Conservation (phyloP, 495 filamentous ascomycete genomes). For the Haplographium delicatum region DNA sequence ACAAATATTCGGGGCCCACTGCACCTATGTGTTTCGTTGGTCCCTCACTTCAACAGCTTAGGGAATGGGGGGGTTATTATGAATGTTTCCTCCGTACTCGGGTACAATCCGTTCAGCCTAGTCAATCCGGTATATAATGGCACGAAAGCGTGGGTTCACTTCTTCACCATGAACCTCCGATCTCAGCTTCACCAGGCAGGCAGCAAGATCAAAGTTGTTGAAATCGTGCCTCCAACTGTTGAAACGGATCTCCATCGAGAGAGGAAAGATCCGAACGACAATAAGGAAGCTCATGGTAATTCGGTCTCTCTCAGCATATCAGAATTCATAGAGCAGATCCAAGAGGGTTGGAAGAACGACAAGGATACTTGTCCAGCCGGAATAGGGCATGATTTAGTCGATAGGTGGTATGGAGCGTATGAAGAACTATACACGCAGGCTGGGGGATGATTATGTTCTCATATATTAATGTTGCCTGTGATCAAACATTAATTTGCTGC, state of each 20-base stretch:
- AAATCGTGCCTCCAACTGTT: slow-evolving; percentile 44
- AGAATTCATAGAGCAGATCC: slow-evolving; percentile 41
- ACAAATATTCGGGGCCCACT: slow-evolving; percentile 46
- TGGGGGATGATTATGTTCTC: slow-evolving; percentile 9
- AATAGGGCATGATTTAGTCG: slow-evolving; percentile 28
- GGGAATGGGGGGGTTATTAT: slow-evolving; percentile 29
- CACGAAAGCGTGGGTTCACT: slow-evolving; percentile 45
- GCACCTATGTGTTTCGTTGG: slow-evolving; percentile 38
- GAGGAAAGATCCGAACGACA: slow-evolving; percentile 42
- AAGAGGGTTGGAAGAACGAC: slow-evolving; percentile 31
- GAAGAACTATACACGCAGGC: slow-evolving; percentile 22
- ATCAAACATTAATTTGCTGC: too few species aligned
- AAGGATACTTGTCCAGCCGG: slow-evolving; percentile 35
- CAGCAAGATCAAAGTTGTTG: slow-evolving; percentile 36
- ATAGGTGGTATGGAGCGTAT: slow-evolving; percentile 36
- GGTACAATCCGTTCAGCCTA: slow-evolving; percentile 35
- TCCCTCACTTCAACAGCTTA: slow-evolving; percentile 35
- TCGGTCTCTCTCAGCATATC: slow-evolving; percentile 32
- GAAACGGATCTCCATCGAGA: slow-evolving; percentile 45
- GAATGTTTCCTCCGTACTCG: slow-evolving; percentile 43
- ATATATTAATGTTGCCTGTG: too few species aligned
- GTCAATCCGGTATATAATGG: slow-evolving; percentile 46
- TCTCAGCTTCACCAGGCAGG: slow-evolving; percentile 32
- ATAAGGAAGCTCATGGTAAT: slow-evolving; percentile 43
- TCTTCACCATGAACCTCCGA: slow-evolving; percentile 41